phyloP scores from a whole-genome alignment of 2,329 filamentous ascomycete species.

The Cytospora paraplurivora region DNA sequence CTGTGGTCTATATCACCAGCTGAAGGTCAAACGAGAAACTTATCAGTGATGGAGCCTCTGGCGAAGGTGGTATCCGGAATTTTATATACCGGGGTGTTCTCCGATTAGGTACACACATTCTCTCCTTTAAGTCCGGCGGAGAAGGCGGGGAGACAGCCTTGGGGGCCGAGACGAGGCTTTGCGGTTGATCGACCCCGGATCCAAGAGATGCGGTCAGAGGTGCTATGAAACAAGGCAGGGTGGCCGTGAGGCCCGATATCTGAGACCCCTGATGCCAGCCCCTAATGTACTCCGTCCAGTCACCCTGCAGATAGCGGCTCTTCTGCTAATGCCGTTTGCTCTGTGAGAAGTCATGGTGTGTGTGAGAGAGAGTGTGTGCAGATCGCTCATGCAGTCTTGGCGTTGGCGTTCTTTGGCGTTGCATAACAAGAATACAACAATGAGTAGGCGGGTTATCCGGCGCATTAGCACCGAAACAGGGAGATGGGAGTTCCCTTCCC shows the following conservation, averaged over 20 bases:
- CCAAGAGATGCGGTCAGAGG: slow-evolving; percentile 18
- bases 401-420: neutral
- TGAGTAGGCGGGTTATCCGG: neutral
- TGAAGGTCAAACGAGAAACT: slow-evolving; percentile 16
- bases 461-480: neutral
- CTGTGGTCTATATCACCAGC: slow-evolving; percentile 8
- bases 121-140: neutral
- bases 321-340: neutral
- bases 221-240: neutral
- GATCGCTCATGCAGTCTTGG: neutral
- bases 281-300: slow-evolving; percentile 9
- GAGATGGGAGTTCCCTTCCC: neutral
- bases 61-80: neutral
- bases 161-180: slow-evolving; percentile 8
- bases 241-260: neutral
- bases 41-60: slow-evolving; percentile 8
- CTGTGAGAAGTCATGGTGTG: slow-evolving; percentile 6
- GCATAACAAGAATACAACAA: neutral
- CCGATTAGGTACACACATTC: neutral
- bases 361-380: neutral
- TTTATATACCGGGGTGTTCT: neutral
- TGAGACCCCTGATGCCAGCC: neutral
- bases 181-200: neutral
- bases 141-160: neutral
- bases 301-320: slow-evolving; percentile 17